A percentile compares a stretch with the other conserved stretches of the same genome.
Evolutionary conservation across 768 basidiomycete genomes (phyloP).

Genomic region (Suillus americanus): DNA sequence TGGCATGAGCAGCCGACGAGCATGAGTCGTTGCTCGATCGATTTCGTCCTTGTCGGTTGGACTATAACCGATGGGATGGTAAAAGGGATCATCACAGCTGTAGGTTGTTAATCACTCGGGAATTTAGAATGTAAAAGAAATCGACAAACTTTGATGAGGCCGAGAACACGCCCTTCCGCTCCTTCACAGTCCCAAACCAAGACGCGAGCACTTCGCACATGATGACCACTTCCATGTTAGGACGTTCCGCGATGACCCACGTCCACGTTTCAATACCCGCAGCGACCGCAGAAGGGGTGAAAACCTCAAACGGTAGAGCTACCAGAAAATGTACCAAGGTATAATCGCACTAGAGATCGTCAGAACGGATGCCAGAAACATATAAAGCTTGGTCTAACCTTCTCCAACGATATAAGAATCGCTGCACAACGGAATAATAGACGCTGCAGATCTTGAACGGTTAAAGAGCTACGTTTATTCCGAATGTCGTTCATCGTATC

Average conservation of each 20-base stretch:
- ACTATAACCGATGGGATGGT: conserved; percentile 80
- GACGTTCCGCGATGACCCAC: conserved; percentile 89
- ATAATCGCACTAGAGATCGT: conserved; percentile 64
- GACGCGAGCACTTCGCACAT: conserved; percentile 85
- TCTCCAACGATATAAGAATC: conserved; percentile 65
- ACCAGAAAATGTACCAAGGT: conserved; percentile 88
- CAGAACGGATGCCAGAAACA: not conserved
- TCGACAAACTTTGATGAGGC: conserved; percentile 69
- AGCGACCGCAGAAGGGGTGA: conserved; percentile 82
- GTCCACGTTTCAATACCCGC: conserved; percentile 95
- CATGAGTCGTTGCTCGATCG: conserved; percentile 67
- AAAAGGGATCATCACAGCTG: conserved; percentile 89
- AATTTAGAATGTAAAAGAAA: conserved; percentile 1
- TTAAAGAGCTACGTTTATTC: conserved; percentile 69
- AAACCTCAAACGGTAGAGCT: conserved; percentile 82
- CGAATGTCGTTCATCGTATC: conserved; percentile 67
- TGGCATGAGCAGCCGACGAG: conserved; percentile 75
- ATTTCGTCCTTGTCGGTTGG: conserved; percentile 87
- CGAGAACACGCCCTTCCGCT: conserved; percentile 83
- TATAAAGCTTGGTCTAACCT: conserved; percentile 38
- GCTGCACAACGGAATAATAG: conserved; percentile 87
- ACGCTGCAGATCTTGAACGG: conserved; percentile 79
- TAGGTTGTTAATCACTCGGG: conserved; percentile 9
- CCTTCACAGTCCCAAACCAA: conserved; percentile 82
- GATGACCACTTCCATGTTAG: conserved; percentile 76